A percentile compares a stretch with the other conserved stretches of the same genome.
Conservation (phyloP, 1,284 basidiomycete genomes). For the Moesziomyces parantarcticus region DNA sequence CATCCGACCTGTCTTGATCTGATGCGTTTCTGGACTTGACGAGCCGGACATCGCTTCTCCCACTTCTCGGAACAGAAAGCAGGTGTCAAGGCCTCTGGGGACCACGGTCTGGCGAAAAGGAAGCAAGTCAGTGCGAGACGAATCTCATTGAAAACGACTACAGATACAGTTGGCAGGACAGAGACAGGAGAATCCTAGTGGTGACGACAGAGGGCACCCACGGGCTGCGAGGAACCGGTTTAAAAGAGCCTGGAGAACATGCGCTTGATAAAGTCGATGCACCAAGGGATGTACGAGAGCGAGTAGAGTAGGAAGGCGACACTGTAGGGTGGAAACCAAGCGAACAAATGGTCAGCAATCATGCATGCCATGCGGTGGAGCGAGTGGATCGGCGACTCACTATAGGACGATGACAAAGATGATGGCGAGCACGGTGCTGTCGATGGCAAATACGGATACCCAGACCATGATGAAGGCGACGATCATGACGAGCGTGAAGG, state of each 20-base stretch:
- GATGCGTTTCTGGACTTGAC: too few species aligned
- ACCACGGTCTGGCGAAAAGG: too few species aligned
- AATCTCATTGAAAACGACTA: background rate
- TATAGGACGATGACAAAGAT: constrained; percentile 60
- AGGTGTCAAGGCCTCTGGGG: too few species aligned
- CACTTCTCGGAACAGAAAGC: too few species aligned
- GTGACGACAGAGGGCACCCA: background rate
- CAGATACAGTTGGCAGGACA: background rate
- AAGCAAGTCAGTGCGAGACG: too few species aligned
- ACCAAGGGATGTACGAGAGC: constrained; percentile 53
- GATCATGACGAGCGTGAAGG: constrained; percentile 83
- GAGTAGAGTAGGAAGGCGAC: constrained; percentile 48
- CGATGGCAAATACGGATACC: constrained; percentile 59
- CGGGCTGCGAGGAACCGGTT: background rate
- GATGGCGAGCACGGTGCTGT: constrained; percentile 49
- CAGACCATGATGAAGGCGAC: constrained; percentile 68
- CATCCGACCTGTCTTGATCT: too few species aligned
- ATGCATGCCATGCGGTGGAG: too few species aligned
- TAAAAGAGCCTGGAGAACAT: constrained; percentile 53
- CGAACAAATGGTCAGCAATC: background rate
- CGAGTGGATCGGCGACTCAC: constrained; percentile 29
- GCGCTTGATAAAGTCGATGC: constrained; percentile 56
- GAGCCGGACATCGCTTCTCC: too few species aligned
- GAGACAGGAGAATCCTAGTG: background rate
- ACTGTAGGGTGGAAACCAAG: constrained; percentile 11